Conservation (phyloP, 495 filamentous ascomycete genomes). For the Penicillium flavigenum region DNA sequence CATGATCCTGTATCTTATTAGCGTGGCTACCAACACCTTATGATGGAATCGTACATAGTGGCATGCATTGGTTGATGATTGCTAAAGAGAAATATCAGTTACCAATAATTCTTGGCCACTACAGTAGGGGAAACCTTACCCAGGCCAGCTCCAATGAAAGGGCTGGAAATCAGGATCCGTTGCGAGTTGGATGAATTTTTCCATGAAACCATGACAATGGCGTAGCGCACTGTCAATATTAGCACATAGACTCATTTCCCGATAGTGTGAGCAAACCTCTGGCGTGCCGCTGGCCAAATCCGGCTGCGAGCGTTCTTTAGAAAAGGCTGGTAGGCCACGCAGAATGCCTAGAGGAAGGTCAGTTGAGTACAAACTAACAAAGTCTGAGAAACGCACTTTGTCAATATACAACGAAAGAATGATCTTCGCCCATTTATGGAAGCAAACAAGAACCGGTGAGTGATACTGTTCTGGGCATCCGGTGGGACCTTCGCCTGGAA, state of each 20-base stretch:
- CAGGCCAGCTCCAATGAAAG: slow-evolving; percentile 60
- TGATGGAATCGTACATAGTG: slow-evolving; percentile 37
- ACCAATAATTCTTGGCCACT: neutral
- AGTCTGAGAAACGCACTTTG: slow-evolving; percentile 29
- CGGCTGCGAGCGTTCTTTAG: slow-evolving; percentile 56
- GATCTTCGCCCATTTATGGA: slow-evolving; percentile 50
- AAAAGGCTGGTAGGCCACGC: slow-evolving; percentile 56
- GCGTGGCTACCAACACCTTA: neutral
- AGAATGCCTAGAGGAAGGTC: slow-evolving; percentile 41
- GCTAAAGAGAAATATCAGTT: slow-evolving; percentile 18
- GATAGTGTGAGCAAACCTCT: slow-evolving; percentile 37
- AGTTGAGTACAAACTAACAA: neutral
- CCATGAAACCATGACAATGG: slow-evolving; percentile 56
- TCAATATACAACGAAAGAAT: slow-evolving; percentile 47
- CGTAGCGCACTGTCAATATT: slow-evolving; percentile 47
- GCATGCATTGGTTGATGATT: slow-evolving; percentile 59
- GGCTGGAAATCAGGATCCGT: slow-evolving; percentile 54
- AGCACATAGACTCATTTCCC: neutral
- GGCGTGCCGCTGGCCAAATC: slow-evolving; percentile 53
- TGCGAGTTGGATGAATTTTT: slow-evolving; percentile 53
- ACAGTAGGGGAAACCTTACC: slow-evolving; percentile 20
- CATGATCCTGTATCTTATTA: slow-evolving; percentile 42
- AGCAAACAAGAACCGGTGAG: slow-evolving; percentile 43
- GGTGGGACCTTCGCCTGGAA: slow-evolving; percentile 38
- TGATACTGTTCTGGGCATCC: slow-evolving; percentile 49